Evolutionary conservation across 1,284 basidiomycete species (phyloP).

Genomic region (Leccinum angustisporum): DNA sequence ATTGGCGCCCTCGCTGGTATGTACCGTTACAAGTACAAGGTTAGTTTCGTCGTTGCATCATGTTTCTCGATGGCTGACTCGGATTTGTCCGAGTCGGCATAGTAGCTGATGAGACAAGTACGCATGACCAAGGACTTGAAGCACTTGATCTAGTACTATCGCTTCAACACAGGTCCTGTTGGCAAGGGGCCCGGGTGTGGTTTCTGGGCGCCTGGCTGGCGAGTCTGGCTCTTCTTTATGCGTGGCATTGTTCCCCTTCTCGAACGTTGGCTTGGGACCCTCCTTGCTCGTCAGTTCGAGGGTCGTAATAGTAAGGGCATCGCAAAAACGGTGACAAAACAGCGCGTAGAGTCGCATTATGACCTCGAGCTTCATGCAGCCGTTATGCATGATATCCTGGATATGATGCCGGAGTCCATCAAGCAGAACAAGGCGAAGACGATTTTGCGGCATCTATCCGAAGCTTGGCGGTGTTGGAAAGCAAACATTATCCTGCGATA

Average conservation of each 20-base stretch:
- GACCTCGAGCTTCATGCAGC: conserved; percentile 97
- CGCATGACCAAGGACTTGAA: conserved; percentile 99
- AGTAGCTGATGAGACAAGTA: conserved; percentile 93
- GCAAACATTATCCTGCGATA: conserved; percentile 99
- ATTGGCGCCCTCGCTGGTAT: conserved; percentile 98
- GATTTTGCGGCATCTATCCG: conserved; percentile 94
- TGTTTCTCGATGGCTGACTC: conserved; percentile 2
- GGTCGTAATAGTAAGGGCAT: conserved; percentile 95
- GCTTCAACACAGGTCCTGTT: conserved; percentile 97
- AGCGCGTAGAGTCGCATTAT: conserved; percentile 98
- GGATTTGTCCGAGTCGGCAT: too few relatives aligned
- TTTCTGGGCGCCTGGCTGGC: conserved; percentile 99
- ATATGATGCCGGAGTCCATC: conserved; percentile 99
- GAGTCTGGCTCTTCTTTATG: conserved; percentile 99
- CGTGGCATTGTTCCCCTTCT: conserved; percentile 97
- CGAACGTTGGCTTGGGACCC: conserved; percentile 92
- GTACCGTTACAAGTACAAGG: conserved; percentile 99
- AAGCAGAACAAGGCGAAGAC: conserved; percentile 99
- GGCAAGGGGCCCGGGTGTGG: conserved; percentile 99
- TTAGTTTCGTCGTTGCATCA: conserved; percentile 28
- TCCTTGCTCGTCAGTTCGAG: conserved; percentile 98
- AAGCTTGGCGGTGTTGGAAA: conserved; percentile 99
- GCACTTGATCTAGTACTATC: conserved; percentile 90
- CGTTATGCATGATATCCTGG: conserved; percentile 99
- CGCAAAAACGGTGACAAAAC: conserved; percentile 97